Evolutionary conservation across 768 basidiomycete genomes (phyloP), one percentile per base, ranked within the genome.

Genomic region (Daedaleopsis nitida): DNA sequence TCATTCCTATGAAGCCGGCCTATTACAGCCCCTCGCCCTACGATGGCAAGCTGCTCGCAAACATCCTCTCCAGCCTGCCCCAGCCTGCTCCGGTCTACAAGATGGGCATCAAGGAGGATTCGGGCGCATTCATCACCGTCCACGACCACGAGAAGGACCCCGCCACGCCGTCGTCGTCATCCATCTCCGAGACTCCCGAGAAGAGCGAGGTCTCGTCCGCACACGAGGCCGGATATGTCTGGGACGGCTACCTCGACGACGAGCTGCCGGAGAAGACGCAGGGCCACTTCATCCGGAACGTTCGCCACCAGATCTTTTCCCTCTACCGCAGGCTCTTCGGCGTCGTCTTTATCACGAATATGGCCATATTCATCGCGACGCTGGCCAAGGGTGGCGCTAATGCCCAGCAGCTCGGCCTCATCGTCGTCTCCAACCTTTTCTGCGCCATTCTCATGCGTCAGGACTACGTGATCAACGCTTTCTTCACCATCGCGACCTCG

Each of bases 391-490:
- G 66, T 7, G 66, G 65, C 43, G 52, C 76, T 37, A 69, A 71
- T 59, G 69, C 75, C 24, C 65, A 72, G 42, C 73, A 64, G 55
- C 70, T 71, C 63, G 77, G 59, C 66, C 73, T 60, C 69, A 78
- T 69, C 73, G 82, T 61, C 73, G 78, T 67, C 69, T 70, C 68
- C 5, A 86, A 86, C 73, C 76, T 64, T 61, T 78, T 69, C 66
- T 73, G 63, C 67, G 78, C 63, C 70, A 81, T 83, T 69, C 62
- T 78, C 52, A 72, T 72, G 79, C 73, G 72, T 64, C 66, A 82
- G 73, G 80, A 86, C 68, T 83, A 86, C 62, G 82, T 86, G 35
- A 78, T 86, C 66, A 85, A 86, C 66, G 73, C 78, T 1, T 82
- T 85, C 67, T 86, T 84, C 75, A 79, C 77, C 43, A 73, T 82